Evolutionary conservation across 2,329 filamentous ascomycete species (phyloP), one percentile per base, ranked within the genome.

Genomic region (Colletotrichum scovillei): DNA sequence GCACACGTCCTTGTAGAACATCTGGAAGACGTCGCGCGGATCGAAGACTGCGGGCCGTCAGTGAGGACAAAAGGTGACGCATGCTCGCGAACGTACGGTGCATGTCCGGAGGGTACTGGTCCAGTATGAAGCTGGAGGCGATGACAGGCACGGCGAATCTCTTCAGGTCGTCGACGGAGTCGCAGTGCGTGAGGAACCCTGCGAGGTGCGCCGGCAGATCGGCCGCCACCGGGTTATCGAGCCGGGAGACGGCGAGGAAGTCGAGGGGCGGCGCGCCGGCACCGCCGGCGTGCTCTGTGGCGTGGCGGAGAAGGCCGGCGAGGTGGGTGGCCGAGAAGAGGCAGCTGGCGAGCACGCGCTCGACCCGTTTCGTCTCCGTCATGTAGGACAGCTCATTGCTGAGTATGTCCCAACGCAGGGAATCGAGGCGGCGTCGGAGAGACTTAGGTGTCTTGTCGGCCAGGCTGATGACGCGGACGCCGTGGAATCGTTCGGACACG

Each of bases 301-400:
- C n/a, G 32, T 63, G n/a, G 69, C 49, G 24, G 1, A 72, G 53
- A 56, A 72, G 42, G 22, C 58, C 26, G 22, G 63, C 35, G n/a
- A 67, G 53, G 28, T 72, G 26, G 38, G 52, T 67, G 35, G 49
- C 63, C 26, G 28, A 72, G 24, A 72, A 72, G 24, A 72, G 42
- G 52, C 35, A 67, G 8, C 58, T 58, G 4, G 58, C 26, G 19
- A 67, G 38, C 2, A 53, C 6, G 38, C 14, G 24, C 38, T 67
- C 19, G 8, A 60, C 38, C 12, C 42, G 6, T 42, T 67, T 67
- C 0, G 32, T 67, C 38, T 67, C 14, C 6, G 56, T 8, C 11
- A 67, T 67, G 5, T 67, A 67, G 14, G 26, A 67, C n/a, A 67
- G 64, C 55, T 67, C 11, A 38, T 67, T 67, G 24, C 22, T 28